Percentiles rank a stretch among this genome's conserved stretches.
Conservation (phyloP, 768 basidiomycete genomes). For the Xerocomellus amylosporus region DNA sequence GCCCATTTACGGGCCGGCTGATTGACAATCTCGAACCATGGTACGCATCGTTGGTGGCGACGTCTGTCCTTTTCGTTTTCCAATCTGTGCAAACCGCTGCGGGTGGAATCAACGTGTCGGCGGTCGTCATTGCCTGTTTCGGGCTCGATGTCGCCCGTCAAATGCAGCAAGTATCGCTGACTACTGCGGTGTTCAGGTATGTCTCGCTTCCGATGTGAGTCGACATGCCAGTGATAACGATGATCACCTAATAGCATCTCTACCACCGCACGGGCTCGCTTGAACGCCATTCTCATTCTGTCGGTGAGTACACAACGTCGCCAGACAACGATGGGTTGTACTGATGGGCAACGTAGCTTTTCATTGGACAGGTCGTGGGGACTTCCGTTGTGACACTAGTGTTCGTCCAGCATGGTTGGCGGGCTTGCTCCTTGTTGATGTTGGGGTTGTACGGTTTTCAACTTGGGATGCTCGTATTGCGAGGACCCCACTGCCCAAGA, state of each 20-base stretch:
- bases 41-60: constrained; percentile 65
- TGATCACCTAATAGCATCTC: constrained; percentile 27
- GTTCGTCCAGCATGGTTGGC: constrained; percentile 71
- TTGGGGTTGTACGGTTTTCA: constrained; percentile 58
- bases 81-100: constrained; percentile 66
- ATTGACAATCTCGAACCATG: constrained; percentile 75
- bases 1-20: constrained; percentile 64
- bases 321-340: neutral
- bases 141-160: constrained; percentile 77
- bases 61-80: constrained; percentile 46
- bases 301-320: constrained; percentile 41
- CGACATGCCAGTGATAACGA: constrained; percentile 10
- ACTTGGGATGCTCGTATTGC: constrained; percentile 52
- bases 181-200: constrained; percentile 58
- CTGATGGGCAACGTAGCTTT: constrained; percentile 36
- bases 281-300: constrained; percentile 76
- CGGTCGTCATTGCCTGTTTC: constrained; percentile 66
- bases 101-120: constrained; percentile 66
- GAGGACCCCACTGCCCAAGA: constrained; percentile 61
- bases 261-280: constrained; percentile 55
- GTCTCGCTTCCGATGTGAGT: constrained; percentile 9
- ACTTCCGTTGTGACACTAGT: constrained; percentile 71
- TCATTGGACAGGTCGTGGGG: constrained; percentile 82
- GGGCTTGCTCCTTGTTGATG: constrained; percentile 57
- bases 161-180: constrained; percentile 64